These are phyloP conservation scores for Ustilago loliicola DNA, from an alignment of 1,284 basidiomycete genomes.

Conservation along the genomic window DNA sequence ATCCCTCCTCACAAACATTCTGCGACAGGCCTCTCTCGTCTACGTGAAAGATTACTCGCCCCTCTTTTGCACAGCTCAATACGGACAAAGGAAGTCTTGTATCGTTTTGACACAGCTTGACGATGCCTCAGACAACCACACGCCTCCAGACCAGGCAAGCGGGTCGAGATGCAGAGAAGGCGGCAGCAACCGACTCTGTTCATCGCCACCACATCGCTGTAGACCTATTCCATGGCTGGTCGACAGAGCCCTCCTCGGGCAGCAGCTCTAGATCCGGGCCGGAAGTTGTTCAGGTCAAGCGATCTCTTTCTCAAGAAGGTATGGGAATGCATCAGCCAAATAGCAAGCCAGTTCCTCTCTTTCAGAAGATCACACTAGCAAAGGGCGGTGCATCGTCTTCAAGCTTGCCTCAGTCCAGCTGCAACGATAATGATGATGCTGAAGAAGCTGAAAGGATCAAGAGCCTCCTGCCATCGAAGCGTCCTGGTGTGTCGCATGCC, in stretches of 20 bases:
- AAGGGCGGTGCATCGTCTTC: constrained; percentile 14
- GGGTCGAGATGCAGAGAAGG: neutral
- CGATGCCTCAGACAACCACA: neutral
- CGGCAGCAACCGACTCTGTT: neutral
- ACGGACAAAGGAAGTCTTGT: too few species aligned
- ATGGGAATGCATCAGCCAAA: neutral
- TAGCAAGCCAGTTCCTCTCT: constrained; percentile 1
- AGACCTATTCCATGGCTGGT: constrained; percentile 30
- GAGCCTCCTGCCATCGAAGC: constrained; percentile 33
- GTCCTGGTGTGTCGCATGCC: constrained; percentile 55
- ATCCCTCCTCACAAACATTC: neutral
- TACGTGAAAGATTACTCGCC: neutral
- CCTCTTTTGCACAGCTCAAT: too few species aligned
- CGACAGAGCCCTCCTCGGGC: constrained; percentile 8
- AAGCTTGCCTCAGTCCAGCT: constrained; percentile 12
- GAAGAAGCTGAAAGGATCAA: constrained; percentile 12
- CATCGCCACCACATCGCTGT: constrained; percentile 8
- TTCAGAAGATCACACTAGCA: constrained; percentile 27
- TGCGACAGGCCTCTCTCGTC: neutral
- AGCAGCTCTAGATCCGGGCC: neutral
- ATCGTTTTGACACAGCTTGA: neutral
- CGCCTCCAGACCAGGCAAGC: neutral
- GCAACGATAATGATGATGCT: neutral
- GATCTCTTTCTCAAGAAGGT: constrained; percentile 20
- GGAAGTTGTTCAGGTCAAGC: constrained; percentile 5